phyloP scores from a whole-genome alignment of 345 rosid genomes.

The Xanthoceras sorbifolium region DNA sequence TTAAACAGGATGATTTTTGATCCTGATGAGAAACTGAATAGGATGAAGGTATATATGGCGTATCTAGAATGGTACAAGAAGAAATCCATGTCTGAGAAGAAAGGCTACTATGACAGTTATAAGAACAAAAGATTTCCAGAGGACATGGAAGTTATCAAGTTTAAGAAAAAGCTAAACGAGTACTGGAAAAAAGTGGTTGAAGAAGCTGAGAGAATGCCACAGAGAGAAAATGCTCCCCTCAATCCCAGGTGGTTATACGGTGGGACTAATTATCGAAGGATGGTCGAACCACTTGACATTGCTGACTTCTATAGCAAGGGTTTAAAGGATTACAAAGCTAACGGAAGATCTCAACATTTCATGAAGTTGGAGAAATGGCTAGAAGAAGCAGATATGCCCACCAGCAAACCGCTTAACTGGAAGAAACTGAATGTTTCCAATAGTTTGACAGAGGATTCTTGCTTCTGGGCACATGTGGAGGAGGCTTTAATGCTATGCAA shows the following conservation, averaged over 20 bases:
- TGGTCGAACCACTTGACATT: conserved; percentile 81
- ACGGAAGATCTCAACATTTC: conserved; percentile 54
- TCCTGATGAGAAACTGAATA: conserved; percentile 37
- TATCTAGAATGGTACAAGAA: conserved; percentile 68
- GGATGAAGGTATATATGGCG: conserved; percentile 43
- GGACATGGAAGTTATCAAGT: not conserved
- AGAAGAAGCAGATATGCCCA: not conserved
- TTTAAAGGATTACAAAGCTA: conserved; percentile 25
- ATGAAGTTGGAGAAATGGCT: conserved; percentile 55
- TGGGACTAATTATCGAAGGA: conserved; percentile 58
- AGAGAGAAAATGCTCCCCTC: conserved; percentile 34
- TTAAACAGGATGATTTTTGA: conserved; percentile 20
- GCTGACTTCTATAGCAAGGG: conserved; percentile 56
- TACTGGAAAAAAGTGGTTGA: conserved; percentile 58
- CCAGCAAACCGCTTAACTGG: not conserved
- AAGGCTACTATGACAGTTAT: conserved; percentile 66
- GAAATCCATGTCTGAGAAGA: conserved; percentile 18
- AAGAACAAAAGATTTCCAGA: conserved; percentile 12
- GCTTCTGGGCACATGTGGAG: conserved; percentile 85
- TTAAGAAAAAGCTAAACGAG: conserved; percentile 28
- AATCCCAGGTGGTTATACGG: conserved; percentile 39
- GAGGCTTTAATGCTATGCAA: conserved; percentile 47
- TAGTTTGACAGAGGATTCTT: conserved; percentile 57
- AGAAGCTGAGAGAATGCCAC: conserved; percentile 54
- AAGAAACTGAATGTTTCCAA: conserved; percentile 30